These are phyloP conservation scores for Moesziomyces parantarcticus DNA, from an alignment of 1,284 basidiomycete species.

Conservation along the genomic window DNA sequence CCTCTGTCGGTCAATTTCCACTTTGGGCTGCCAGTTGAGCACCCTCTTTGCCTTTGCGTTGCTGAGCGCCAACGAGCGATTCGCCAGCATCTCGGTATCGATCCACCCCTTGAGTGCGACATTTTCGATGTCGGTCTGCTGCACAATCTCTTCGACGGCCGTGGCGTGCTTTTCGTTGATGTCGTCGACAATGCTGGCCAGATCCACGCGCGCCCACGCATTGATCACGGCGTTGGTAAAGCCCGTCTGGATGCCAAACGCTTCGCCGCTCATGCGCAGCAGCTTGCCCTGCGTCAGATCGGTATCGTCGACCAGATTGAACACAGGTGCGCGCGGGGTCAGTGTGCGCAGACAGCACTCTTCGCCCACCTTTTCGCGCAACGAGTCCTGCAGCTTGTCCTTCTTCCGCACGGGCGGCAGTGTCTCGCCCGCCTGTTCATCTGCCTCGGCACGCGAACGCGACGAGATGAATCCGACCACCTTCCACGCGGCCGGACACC, in stretches of 20 bases:
- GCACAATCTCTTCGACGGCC: conserved; percentile 20
- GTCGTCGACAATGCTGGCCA: conserved; percentile 44
- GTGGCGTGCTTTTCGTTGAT: conserved; percentile 52
- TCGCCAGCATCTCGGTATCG: conserved; percentile 42
- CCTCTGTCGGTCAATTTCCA: conserved; percentile 6
- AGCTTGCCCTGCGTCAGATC: conserved; percentile 51
- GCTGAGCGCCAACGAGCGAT: conserved; percentile 38
- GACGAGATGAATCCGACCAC: conserved; percentile 40
- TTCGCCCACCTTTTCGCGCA: conserved; percentile 32
- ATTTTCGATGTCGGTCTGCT: conserved; percentile 8
- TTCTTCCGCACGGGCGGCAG: conserved; percentile 44
- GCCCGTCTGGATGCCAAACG: conserved; percentile 46
- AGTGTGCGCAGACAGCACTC: conserved; percentile 40
- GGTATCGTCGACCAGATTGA: conserved; percentile 56
- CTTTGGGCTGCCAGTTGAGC: conserved; percentile 38
- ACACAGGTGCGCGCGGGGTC: conserved; percentile 49
- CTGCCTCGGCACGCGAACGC: conserved; percentile 25
- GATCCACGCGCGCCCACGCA: conserved; percentile 36
- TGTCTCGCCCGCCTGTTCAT: conserved; percentile 42
- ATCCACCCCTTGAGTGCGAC: conserved; percentile 19
- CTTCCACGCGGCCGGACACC: conserved; percentile 45
- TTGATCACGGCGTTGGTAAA: conserved; percentile 53
- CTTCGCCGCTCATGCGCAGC: conserved; percentile 31
- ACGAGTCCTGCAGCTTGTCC: conserved; percentile 35
- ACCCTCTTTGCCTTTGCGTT: conserved; percentile 37